Percentiles rank a stretch among this genome's conserved stretches.
phyloP scores from a whole-genome alignment of 2,329 filamentous ascomycete species.

The Hirsutella rhossiliensis region DNA sequence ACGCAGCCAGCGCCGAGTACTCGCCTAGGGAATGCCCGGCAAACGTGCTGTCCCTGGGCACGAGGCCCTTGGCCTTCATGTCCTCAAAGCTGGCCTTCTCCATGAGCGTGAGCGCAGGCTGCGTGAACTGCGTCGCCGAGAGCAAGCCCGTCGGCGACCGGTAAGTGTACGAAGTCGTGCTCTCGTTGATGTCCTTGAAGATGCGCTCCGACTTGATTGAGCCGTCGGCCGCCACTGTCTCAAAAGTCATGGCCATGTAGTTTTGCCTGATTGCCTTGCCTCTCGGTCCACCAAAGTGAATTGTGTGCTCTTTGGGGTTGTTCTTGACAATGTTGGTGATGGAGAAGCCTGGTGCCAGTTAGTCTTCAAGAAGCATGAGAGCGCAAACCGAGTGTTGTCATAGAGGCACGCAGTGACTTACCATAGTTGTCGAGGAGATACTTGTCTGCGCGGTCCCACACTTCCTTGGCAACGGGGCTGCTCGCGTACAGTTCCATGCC shows the following conservation, averaged over 20 bases:
- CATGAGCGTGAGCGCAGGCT: constrained; percentile 95
- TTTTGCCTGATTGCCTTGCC: constrained; percentile 97
- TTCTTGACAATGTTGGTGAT: constrained; percentile 99
- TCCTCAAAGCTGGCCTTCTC: constrained; percentile 99
- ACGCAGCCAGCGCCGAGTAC: constrained; percentile 90
- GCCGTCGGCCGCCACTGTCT: constrained; percentile 88
- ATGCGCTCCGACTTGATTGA: constrained; percentile 97
- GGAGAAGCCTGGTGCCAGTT: constrained; percentile 54
- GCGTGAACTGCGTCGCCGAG: constrained; percentile 96
- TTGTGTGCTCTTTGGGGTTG: constrained; percentile 96
- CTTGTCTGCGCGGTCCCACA: constrained; percentile 95
- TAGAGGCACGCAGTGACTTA: constrained; percentile 28
- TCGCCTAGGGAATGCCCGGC: constrained; percentile 96
- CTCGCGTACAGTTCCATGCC: constrained; percentile 97
- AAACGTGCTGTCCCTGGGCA: constrained; percentile 92
- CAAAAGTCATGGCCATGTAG: constrained; percentile 99
- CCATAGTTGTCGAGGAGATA: constrained; percentile 99
- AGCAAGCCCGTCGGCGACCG: constrained; percentile 86
- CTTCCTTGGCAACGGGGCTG: constrained; percentile 88
- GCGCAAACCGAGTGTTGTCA: not conserved
- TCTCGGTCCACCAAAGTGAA: constrained; percentile 92
- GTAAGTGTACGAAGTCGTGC: constrained; percentile 93
- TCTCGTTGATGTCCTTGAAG: constrained; percentile 94
- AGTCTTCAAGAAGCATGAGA: not conserved
- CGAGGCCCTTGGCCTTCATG: constrained; percentile 93